Evolutionary conservation across 208 protist genomes (phyloP).

Genomic region (Wallacemonas sp.): DNA sequence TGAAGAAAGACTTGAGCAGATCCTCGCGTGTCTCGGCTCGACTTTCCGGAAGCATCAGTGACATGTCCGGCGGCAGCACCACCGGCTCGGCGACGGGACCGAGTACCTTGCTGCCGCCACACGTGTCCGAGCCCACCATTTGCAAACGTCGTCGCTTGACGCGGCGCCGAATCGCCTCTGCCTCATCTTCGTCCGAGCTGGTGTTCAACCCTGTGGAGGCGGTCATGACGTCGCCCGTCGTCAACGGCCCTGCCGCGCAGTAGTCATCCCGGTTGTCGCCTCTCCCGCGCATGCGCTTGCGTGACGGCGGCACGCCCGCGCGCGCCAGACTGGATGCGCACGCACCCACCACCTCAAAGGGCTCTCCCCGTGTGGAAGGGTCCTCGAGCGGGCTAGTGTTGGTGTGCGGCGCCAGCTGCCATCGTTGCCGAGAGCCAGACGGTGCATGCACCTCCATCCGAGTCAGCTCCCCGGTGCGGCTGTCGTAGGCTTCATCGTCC

Average conservation of each 20-base stretch:
- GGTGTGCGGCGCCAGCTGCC: neutral
- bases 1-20: conserved; percentile 50
- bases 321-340: too few species aligned
- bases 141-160: conserved; percentile 18
- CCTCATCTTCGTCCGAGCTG: conserved; percentile 11
- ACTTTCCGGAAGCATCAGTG: conserved; percentile 47
- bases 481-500: conserved; percentile 5
- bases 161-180: conserved; percentile 17
- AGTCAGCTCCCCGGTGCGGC: neutral
- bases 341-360: too few species aligned
- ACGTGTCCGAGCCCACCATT: conserved; percentile 21
- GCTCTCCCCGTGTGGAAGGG: too few species aligned
- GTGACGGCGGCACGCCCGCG: too few species aligned
- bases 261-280: neutral
- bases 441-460: neutral
- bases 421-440: neutral
- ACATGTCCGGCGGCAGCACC: conserved; percentile 3
- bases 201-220: neutral
- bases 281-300: neutral
- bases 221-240: neutral
- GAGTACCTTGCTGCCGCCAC: conserved; percentile 48
- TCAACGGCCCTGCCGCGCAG: neutral
- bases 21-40: conserved; percentile 53
- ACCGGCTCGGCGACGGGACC: conserved; percentile 37
- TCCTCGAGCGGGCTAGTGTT: neutral